Evolutionary conservation across 2,329 filamentous ascomycete genomes (phyloP), one percentile per base, ranked within the genome.

Genomic region (Ceratocystis smalleyi): DNA sequence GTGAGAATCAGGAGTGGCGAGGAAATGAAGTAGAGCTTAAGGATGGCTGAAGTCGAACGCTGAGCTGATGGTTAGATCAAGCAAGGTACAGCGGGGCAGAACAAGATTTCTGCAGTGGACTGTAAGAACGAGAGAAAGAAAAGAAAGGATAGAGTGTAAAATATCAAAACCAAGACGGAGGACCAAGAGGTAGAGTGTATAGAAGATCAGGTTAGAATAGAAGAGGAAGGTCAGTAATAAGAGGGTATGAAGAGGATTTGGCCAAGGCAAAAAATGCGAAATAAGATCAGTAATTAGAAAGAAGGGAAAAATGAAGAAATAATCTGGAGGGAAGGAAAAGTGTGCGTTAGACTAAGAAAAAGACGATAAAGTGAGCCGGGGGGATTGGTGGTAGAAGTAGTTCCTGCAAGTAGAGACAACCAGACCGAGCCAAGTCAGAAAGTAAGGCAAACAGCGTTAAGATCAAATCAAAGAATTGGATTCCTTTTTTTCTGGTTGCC

Each of bases 361-460:
- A 32, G 24, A n/a, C 15, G 27, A 57, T 30, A 57, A 4, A 24
- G 54, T 32, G 27, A 30, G 51, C 51, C 54, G 54, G 54, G 54
- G 54, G 54, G 27, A 57, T 35, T 35, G 54, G 54, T n/a, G 17
- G 54, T 57, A 57, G 54, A 57, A 57, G 54, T 57, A 57, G 54
- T 57, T 57, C 54, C 54, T 35, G 24, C 54, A 57, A 57, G 24
- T 30, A 57, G 51, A 57, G 54, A 57, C 54, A 57, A 30, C 54
- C 8, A 57, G 8, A 3, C 54, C 2, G n/a, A 27, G 51, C 51
- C 24, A 57, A 17, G 4, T 17, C 27, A 27, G 8, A 32, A 17
- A 40, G 15, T 5, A 40, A 40, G 35, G 12, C 22, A 55, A 17
- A 27, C 49, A 55, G 10, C 10, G 51, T 15, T 6, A 27, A 57